Base-by-base conservation (phyloP, 1,284 basidiomycete genomes). In the Rugiboletus extremiorientalis region DNA sequence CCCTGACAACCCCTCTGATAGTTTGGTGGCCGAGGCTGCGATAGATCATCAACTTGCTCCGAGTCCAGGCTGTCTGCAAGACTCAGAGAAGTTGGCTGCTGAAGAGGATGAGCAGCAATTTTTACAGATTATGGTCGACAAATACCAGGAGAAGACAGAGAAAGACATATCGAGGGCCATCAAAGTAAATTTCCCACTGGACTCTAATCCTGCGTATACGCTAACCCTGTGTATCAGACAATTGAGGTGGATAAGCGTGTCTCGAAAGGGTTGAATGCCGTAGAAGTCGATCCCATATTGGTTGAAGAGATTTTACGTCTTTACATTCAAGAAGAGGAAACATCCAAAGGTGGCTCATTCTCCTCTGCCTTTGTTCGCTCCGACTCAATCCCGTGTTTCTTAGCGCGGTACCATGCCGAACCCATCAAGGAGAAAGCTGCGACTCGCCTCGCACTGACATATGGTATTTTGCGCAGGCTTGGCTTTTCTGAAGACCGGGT, bases 171-270 rank as follows among this genome's bases (percentile, higher is more conserved):
- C 79, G 4, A 82, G 94, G 66, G 73, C 76, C 28, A 61, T 84
- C 57, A 84, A 83, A 73, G 82, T 77, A 60, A 56, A 57, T 59
- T 45, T 38, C 23, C 15, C 30, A 60, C 60, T 42, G 40, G 23
- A 44, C 22, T 38, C 42, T 59, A 25, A 60, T 22, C 27, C 12
- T 33, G 18, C 23, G 37, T n/a, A n/a, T n/a, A n/a, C n/a, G n/a
- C n/a, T n/a, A n/a, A n/a, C n/a, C n/a, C n/a, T n/a, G n/a, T n/a
- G n/a, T 42, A 27, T 28, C 48, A 96, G 94, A 76, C 81, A 20
- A 86, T 98, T 58, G 93, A 96, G 60, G 87, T 84, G 60, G 96
- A 99, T 55, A 83, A 88, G 56, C 84, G 93, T 27, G 82, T 87
- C 58, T 83, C 94, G 1, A 85, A 82, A 59, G 81, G 83, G 1